These are phyloP conservation scores for Aspergillus alliaceus DNA, from an alignment of 2,329 filamentous ascomycete species.

Conservation along the genomic window DNA sequence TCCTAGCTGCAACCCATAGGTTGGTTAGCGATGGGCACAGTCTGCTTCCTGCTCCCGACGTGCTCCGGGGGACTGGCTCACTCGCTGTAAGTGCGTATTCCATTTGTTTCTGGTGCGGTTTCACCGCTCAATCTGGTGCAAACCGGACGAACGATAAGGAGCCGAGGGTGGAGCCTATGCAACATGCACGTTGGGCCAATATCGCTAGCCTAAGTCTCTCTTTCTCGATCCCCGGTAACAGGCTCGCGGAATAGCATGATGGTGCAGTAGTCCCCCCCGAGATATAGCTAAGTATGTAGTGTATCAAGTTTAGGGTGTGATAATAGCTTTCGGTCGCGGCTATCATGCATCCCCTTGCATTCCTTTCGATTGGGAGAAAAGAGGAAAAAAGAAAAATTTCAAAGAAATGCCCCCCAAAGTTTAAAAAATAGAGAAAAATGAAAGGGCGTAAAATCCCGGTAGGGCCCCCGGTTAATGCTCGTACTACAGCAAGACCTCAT, in stretches of 20 bases:
- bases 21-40: constrained; percentile 1
- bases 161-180: constrained; percentile 21
- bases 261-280: constrained; percentile 21
- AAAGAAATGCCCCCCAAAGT: not conserved
- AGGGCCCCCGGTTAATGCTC: not conserved
- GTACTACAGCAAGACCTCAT: not conserved
- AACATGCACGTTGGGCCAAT: constrained; percentile 23
- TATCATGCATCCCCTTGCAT: constrained; percentile 3
- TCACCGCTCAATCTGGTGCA: constrained; percentile 25
- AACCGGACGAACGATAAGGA: constrained; percentile 24
- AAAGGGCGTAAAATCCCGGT: not conserved
- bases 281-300: constrained; percentile 12
- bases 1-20: constrained; percentile 1
- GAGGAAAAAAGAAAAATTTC: not conserved
- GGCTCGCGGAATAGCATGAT: constrained; percentile 15
- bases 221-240: constrained; percentile 13
- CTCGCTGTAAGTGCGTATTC: constrained; percentile 7
- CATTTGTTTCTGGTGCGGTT: constrained; percentile 19
- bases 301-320: too few species aligned
- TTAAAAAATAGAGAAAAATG: not conserved
- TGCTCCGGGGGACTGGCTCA: constrained; percentile 27
- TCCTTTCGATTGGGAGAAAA: not conserved
- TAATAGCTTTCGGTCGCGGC: not conserved
- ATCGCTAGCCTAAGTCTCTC: constrained; percentile 20
- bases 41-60: constrained; percentile 19